These are phyloP conservation scores for Pelargonium nanum DNA, from an alignment of 345 rosid species.

Conservation along the genomic window DNA sequence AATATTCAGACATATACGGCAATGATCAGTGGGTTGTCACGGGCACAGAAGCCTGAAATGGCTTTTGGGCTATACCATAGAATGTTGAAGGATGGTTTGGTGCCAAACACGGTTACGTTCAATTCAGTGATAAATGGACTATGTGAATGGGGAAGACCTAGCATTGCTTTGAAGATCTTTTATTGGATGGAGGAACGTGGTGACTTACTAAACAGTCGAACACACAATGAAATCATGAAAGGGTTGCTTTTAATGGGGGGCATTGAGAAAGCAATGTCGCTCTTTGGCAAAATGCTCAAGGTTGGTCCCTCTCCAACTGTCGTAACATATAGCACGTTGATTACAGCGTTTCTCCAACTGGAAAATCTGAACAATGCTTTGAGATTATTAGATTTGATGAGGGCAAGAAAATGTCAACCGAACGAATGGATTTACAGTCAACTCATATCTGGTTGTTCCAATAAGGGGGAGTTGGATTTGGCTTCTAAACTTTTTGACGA, in stretches of 20 bases:
- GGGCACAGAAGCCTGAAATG: conserved; percentile 32
- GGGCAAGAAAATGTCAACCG: conserved; percentile 28
- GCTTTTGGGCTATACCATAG: conserved; percentile 53
- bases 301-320: conserved; percentile 40
- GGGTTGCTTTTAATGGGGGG: conserved; percentile 32
- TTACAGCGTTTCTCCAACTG: conserved; percentile 27
- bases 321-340: conserved; percentile 43
- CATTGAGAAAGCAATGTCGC: conserved; percentile 41
- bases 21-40: conserved; percentile 37
- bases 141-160: conserved; percentile 25
- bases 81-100: conserved; percentile 39
- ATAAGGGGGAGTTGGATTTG: conserved; percentile 30
- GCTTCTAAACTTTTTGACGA: conserved; percentile 33
- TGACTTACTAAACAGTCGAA: conserved; percentile 22
- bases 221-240: conserved; percentile 38
- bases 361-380: conserved; percentile 36
- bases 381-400: conserved; percentile 42
- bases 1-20: conserved; percentile 56
- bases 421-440: conserved; percentile 53
- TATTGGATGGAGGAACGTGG: conserved; percentile 35
- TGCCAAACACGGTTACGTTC: conserved; percentile 40
- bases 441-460: conserved; percentile 53
- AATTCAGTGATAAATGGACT: conserved; percentile 44
- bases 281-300: conserved; percentile 34
- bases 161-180: conserved; percentile 33